A percentile compares a stretch with the other conserved stretches of the same genome.
Evolutionary conservation across 495 filamentous ascomycete genomes (phyloP).

Genomic region (Trichoderma virens): DNA sequence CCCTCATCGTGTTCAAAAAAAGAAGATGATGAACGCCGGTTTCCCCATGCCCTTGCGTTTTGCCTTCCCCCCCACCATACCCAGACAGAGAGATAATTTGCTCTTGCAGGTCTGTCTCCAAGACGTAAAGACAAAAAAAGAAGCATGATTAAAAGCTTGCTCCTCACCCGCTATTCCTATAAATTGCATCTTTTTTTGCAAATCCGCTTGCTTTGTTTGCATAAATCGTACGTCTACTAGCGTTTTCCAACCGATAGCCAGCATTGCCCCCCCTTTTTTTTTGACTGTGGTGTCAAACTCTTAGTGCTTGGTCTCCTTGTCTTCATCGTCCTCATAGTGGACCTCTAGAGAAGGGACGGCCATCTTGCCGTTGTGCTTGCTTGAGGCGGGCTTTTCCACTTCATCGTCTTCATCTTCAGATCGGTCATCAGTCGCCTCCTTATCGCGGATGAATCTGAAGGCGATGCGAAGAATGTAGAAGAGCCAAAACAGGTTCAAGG

Average conservation of each 20-base stretch:
- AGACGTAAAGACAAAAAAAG: background rate
- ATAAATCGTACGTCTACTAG: background rate
- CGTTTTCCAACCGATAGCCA: background rate
- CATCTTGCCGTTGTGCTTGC: background rate
- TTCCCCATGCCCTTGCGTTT: no score
- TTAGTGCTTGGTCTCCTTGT: conserved; percentile 5
- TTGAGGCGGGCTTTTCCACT: conserved; percentile 7
- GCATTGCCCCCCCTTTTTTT: background rate
- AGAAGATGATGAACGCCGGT: background rate
- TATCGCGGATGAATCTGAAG: conserved; percentile 43
- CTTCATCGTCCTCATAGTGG: conserved; percentile 11
- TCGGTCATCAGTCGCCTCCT: conserved; percentile 44
- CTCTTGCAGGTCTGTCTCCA: no score
- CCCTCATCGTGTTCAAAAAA: background rate
- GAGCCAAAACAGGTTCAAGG: conserved; percentile 81
- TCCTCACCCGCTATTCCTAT: background rate
- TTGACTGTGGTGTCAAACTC: background rate
- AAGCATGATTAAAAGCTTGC: background rate
- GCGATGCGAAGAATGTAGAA: conserved; percentile 73
- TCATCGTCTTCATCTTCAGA: conserved; percentile 43
- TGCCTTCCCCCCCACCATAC: background rate
- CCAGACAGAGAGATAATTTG: no score
- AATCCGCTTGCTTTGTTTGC: background rate
- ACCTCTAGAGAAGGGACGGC: background rate
- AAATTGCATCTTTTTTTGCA: background rate